These are phyloP conservation scores for Rubia yunnanensis DNA, from an alignment of 257 asterid genomes.

Conservation along the genomic window DNA sequence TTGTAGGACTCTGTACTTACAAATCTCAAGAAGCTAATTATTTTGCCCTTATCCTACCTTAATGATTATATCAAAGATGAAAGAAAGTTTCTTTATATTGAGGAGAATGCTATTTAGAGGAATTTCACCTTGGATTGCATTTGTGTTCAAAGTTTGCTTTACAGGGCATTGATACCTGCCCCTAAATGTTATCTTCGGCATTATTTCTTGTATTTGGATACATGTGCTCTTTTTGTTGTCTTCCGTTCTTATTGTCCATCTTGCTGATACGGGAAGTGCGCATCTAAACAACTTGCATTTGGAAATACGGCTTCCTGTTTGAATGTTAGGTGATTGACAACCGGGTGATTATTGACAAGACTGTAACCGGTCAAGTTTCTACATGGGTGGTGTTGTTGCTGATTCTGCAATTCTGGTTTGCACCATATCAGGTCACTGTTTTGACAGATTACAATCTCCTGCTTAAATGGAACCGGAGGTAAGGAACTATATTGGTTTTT, in stretches of 20 bases:
- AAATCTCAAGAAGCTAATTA: not conserved
- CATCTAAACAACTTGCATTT: not conserved
- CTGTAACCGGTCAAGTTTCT: constrained; percentile 91
- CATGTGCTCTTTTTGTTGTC: not conserved
- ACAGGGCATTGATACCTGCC: too few species aligned
- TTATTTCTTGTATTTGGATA: not conserved
- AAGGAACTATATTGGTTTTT: constrained; percentile 21
- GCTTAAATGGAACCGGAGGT: constrained; percentile 72
- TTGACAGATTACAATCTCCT: constrained; percentile 63
- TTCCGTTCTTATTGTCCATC: not conserved
- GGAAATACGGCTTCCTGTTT: not conserved
- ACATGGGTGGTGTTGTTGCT: constrained; percentile 69
- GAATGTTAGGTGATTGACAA: constrained; percentile 73
- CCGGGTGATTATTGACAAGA: constrained; percentile 91
- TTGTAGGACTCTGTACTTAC: not conserved
- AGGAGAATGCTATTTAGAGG: not conserved
- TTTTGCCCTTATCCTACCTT: too few species aligned
- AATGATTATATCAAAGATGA: too few species aligned
- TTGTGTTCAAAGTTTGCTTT: too few species aligned
- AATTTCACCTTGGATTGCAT: not conserved
- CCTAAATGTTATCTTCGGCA: not conserved
- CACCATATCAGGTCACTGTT: constrained; percentile 91
- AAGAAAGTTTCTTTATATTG: not conserved
- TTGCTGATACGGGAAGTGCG: not conserved
- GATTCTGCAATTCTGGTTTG: constrained; percentile 81